Conservation (phyloP, 1,139 yeast species). For the Groenewaldozyma auringiensis region DNA sequence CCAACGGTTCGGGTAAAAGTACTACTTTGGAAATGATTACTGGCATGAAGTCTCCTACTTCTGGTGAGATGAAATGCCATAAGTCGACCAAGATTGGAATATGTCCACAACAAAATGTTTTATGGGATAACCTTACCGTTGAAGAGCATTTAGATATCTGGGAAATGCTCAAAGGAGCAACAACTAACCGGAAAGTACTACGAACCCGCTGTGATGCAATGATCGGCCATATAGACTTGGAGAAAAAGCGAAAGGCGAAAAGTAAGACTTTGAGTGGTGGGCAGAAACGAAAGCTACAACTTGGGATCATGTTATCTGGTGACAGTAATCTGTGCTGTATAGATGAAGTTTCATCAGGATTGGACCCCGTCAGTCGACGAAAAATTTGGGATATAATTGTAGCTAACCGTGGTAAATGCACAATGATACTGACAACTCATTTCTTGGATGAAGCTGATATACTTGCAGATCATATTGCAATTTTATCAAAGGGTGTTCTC, state of each 20-base stretch:
- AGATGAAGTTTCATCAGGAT: constrained; percentile 35
- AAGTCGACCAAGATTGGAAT: constrained; percentile 28
- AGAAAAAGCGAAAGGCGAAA: constrained; percentile 18
- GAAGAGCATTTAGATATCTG: constrained; percentile 30
- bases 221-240: constrained; percentile 28
- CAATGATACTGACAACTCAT: constrained; percentile 32
- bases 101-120: constrained; percentile 34
- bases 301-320: constrained; percentile 46
- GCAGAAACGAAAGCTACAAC: constrained; percentile 81
- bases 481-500: constrained; percentile 29
- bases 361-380: constrained; percentile 33
- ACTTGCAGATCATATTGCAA: constrained; percentile 31
- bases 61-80: constrained; percentile 24
- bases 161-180: constrained; percentile 27
- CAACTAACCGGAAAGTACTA: constrained; percentile 8
- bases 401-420: constrained; percentile 25
- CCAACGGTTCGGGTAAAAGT: constrained; percentile 36
- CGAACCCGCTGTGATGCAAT: constrained; percentile 16
- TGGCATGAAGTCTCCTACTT: constrained; percentile 27
- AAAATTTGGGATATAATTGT: constrained; percentile 33
- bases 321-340: constrained; percentile 32
- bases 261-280: constrained; percentile 64
- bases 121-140: constrained; percentile 33
- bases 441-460: constrained; percentile 35
- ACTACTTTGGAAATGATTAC: constrained; percentile 34